Base-by-base conservation (phyloP, 139 green algal species). In the Desmodesmus armatus region DNA sequence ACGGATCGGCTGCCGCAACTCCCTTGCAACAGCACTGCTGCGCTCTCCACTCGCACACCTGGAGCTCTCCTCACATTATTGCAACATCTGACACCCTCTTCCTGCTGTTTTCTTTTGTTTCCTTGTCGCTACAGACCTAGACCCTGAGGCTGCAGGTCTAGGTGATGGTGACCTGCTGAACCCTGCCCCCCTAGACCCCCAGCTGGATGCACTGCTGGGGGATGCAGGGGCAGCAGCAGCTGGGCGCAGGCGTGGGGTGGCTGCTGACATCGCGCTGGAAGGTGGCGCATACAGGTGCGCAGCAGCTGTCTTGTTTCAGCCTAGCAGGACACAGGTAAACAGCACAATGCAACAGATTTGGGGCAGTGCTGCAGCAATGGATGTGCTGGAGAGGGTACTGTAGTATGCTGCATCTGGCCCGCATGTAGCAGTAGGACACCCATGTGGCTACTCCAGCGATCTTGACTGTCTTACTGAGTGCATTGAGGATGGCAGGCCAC, bases 231-330 rank as follows among this genome's bases (percentile, higher is more conserved):
- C 66, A 43, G 33, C 31, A 55, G 25, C 11, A 39, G 76, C n/a
- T n/a, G n/a, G n/a, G n/a, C n/a, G 67, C n/a, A 25, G 49, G 75
- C 49, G n/a, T 23, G 62, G 23, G 3, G 77, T 90, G n/a, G 55
- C 39, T 17, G 85, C 81, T 51, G 88, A 82, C 23, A 91, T 90
- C n/a, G 51, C 40, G 4, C 60, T 91, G 13, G 88, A 88, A 60
- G 84, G 85, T 0, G 88, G n/a, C n/a, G n/a, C n/a, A n/a, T n/a
- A n/a, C n/a, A n/a, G n/a, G n/a, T n/a, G n/a, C n/a, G n/a, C n/a
- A n/a, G n/a, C n/a, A n/a, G n/a, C n/a, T n/a, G n/a, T n/a, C n/a
- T n/a, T n/a, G n/a, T n/a, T n/a, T n/a, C n/a, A n/a, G n/a, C n/a
- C n/a, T n/a, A n/a, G n/a, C n/a, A n/a, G n/a, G n/a, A n/a, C n/a